A percentile compares a stretch with the other conserved stretches of the same genome.
phyloP scores from a whole-genome alignment of 306 rosid genomes.

The Potentilla sterilis region DNA sequence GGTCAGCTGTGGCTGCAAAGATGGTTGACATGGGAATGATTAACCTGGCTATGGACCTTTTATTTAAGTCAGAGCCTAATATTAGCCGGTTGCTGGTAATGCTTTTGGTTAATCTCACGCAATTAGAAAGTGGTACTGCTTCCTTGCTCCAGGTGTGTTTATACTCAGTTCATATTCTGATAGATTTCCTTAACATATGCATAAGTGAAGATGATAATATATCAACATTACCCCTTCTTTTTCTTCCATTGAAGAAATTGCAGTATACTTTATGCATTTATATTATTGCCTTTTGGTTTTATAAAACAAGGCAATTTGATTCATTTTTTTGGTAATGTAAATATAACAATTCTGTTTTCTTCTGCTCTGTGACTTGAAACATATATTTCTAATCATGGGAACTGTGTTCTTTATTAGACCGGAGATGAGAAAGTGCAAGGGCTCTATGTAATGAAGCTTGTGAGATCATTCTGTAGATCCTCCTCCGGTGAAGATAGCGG shows the following conservation, averaged over 20 bases:
- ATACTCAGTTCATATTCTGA: background rate
- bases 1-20: conserved; percentile 51
- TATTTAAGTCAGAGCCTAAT: conserved; percentile 59
- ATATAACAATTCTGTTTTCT: background rate
- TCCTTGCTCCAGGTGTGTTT: conserved; percentile 82
- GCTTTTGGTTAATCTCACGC: conserved; percentile 93
- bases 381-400: conserved; percentile 7
- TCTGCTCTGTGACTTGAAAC: background rate
- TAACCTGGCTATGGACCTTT: conserved; percentile 60
- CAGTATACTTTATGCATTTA: background rate
- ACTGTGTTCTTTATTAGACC: conserved; percentile 41
- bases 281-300: background rate
- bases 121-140: conserved; percentile 56
- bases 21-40: conserved; percentile 63
- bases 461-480: conserved; percentile 85
- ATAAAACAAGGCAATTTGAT: background rate
- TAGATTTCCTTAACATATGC: background rate
- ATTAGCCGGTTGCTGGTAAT: conserved; percentile 66
- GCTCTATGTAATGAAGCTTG: conserved; percentile 81
- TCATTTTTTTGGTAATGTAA: background rate
- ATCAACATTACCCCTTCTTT: background rate
- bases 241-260: background rate
- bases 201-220: background rate
- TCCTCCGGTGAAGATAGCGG: conserved; percentile 56
- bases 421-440: conserved; percentile 85